phyloP scores from a whole-genome alignment of 2,329 filamentous ascomycete genomes.

The Coniochaeta hoffmannii region DNA sequence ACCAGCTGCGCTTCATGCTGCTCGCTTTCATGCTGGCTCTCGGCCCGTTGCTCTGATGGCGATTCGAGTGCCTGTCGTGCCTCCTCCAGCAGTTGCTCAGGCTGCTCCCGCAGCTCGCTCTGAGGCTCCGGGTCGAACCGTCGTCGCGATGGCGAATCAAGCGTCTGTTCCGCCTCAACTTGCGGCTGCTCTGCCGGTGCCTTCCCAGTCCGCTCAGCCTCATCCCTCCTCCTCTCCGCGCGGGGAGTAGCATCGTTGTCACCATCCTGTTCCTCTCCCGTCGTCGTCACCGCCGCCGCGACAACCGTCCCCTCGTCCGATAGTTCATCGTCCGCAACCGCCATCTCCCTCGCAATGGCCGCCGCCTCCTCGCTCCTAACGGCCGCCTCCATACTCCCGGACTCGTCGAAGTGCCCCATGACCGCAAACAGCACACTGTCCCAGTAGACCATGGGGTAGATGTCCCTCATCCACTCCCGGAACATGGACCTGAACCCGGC shows the following conservation, averaged over 20 bases:
- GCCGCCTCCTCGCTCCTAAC: too few relatives aligned
- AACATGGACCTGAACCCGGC: slow-evolving; percentile 12
- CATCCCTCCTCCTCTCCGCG: background rate
- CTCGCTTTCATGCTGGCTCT: too few relatives aligned
- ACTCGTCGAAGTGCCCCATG: background rate
- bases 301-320: background rate
- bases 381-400: too few relatives aligned
- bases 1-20: too few relatives aligned
- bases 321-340: background rate
- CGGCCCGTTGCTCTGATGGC: too few relatives aligned
- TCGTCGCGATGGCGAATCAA: too few relatives aligned
- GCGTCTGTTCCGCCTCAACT: background rate
- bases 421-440: background rate
- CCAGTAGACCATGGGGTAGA: background rate
- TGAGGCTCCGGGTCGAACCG: background rate
- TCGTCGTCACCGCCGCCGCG: background rate
- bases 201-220: background rate
- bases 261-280: slow-evolving; percentile 8
- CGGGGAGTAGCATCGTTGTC: slow-evolving; percentile 5
- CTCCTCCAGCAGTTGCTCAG: too few relatives aligned
- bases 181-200: background rate
- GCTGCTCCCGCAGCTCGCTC: too few relatives aligned
- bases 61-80: too few relatives aligned
- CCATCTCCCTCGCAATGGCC: too few relatives aligned
- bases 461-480: slow-evolving; percentile 8